These are phyloP conservation scores for Protostelium mycophagum DNA, from an alignment of 78 protist species.

Conservation along the genomic window DNA sequence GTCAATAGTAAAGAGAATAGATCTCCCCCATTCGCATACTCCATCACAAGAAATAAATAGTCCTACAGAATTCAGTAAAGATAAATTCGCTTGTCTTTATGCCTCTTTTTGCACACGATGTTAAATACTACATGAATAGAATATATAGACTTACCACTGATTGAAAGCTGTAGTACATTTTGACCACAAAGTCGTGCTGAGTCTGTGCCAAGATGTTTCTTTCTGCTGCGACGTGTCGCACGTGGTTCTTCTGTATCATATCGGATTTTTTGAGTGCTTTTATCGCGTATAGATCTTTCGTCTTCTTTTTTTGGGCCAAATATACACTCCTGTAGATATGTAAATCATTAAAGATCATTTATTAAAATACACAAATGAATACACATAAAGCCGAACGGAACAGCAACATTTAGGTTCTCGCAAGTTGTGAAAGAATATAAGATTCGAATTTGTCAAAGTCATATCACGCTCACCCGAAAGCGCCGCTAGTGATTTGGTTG, in stretches of 20 bases:
- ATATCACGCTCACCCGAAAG: conserved; percentile 24
- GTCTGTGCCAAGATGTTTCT: background rate
- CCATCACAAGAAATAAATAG: conserved; percentile 76
- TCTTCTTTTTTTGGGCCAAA: conserved; percentile 6
- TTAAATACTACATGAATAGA: too few relatives aligned
- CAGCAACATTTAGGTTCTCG: too few relatives aligned
- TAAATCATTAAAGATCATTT: too few relatives aligned
- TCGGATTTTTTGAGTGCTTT: conserved; percentile 8
- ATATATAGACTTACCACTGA: background rate
- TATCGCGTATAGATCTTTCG: conserved; percentile 15
- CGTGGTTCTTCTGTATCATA: background rate
- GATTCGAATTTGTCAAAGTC: background rate
- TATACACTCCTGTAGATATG: background rate
- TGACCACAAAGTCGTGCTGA: conserved; percentile 5
- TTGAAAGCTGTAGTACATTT: conserved; percentile 16
- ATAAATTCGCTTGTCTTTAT: too few relatives aligned
- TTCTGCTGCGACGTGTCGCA: conserved; percentile 4
- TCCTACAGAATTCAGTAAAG: background rate
- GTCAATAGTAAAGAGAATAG: conserved; percentile 37
- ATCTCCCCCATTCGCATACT: conserved; percentile 77
- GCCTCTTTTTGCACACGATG: too few relatives aligned
- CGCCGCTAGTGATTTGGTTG: conserved; percentile 62
- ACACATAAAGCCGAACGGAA: too few relatives aligned
- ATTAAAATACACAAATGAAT: too few relatives aligned
- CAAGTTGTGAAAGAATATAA: too few relatives aligned